Evolutionary conservation across 768 basidiomycete species (phyloP).

Genomic region (Mycena olivaceomarginata): DNA sequence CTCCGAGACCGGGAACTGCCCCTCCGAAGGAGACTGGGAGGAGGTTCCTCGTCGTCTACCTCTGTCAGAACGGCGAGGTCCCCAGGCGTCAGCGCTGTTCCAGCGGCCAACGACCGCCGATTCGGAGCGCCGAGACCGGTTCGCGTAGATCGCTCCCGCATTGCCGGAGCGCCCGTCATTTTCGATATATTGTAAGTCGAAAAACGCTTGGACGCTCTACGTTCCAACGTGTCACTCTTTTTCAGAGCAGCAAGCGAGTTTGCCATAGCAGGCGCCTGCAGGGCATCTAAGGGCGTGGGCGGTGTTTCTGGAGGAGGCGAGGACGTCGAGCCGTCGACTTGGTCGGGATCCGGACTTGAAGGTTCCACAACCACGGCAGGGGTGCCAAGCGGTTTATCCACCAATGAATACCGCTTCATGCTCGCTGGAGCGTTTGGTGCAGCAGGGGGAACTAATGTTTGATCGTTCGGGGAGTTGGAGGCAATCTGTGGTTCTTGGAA

Average conservation of each 20-base stretch:
- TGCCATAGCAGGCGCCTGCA: conserved; percentile 80
- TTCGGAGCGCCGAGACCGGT: conserved; percentile 66
- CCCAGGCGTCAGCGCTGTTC: conserved; percentile 77
- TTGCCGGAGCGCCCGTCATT: conserved; percentile 81
- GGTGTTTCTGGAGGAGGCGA: conserved; percentile 63
- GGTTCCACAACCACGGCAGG: conserved; percentile 73
- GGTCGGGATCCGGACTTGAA: conserved; percentile 63
- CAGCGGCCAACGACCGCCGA: conserved; percentile 80
- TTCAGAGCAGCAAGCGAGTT: conserved; percentile 92
- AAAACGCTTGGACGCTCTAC: conserved; percentile 96
- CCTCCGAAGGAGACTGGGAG: conserved; percentile 47
- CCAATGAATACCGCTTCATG: conserved; percentile 87
- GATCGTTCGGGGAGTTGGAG: conserved; percentile 47
- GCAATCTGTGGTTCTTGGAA: conserved; percentile 39
- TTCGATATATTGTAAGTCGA: conserved; percentile 96
- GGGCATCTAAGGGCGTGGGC: conserved; percentile 61
- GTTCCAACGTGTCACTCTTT: conserved; percentile 89
- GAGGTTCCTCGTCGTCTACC: conserved; percentile 77
- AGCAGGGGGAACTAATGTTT: conserved; percentile 51
- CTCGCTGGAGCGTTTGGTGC: conserved; percentile 73
- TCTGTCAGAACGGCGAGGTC: conserved; percentile 87
- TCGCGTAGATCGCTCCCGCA: conserved; percentile 69
- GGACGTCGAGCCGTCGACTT: conserved; percentile 52
- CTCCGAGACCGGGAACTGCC: conserved; percentile 54
- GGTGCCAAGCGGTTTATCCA: conserved; percentile 80